Evolutionary conservation across 106 monocot genomes (phyloP), one percentile per base, ranked within the genome.

Genomic region (Acorus gramineus): DNA sequence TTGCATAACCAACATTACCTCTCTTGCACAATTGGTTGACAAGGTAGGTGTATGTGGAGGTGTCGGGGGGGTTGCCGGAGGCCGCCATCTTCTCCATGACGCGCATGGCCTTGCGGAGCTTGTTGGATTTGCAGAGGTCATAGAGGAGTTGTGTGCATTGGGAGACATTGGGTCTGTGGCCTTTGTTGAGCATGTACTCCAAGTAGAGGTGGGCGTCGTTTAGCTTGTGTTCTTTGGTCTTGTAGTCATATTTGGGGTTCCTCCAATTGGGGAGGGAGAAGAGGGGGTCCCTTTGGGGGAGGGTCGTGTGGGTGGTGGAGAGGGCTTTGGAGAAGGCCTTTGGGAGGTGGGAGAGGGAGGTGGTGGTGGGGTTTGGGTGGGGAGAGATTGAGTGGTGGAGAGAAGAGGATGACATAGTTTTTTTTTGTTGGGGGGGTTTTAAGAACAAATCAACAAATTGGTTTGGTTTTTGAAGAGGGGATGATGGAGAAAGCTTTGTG

Each of bases 1-100:
- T 89, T 4, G 93, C 93, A 47, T 84, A 88, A 2, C 86, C 93
- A n/a, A 86, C 84, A 56, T 86, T 89, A 6, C 93, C 93, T 8
- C 83, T 70, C 66, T 84, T 89, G 66, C 84, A 89, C 58, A 94
- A 42, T 46, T 86, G 85, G 51, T 89, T 86, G 10, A 89, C 84
- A 44, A 94, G 53, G 60, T 71, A 83, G 9, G 86, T 84, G 55
- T 78, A 83, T 6, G 69, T 62, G 2, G 81, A 66, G 0, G 76
- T 50, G 2, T 75, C 77, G 7, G 86, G 93, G 13, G 73, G 59
- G 5, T 59, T 61, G 2, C 77, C 79, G 0, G 84, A 56, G 2
- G 52, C 49, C 7, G 82, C 77, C 73, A 89, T 86, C 48, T 89
- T 47, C 43, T 94, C 89, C 84, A 89, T 77, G 8, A 82, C 85